Evolutionary conservation across 139 green algal species (phyloP).

Genomic region (Axilococcus clingmanii): DNA sequence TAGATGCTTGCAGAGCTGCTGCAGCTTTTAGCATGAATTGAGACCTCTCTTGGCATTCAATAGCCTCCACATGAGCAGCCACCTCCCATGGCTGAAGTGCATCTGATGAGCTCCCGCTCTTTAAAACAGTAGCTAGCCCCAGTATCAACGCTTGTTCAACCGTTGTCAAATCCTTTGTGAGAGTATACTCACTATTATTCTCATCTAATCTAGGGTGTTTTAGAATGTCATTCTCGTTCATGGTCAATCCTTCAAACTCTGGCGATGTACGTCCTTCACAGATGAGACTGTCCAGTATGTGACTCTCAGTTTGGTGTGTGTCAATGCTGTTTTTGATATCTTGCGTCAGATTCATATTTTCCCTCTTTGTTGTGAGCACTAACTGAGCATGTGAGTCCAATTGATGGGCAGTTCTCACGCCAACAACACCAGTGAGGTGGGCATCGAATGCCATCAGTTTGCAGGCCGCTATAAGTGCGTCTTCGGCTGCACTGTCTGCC

Average conservation of each 20-base stretch:
- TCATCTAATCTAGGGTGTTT: slow-evolving; percentile 32
- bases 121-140: slow-evolving; percentile 37
- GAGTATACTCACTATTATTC: slow-evolving; percentile 3
- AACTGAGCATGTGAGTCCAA: slow-evolving; percentile 74
- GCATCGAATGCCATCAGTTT: too few species aligned
- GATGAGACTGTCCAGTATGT: background rate
- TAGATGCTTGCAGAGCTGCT: slow-evolving; percentile 30
- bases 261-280: background rate
- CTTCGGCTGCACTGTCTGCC: too few species aligned
- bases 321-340: background rate
- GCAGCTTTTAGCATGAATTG: slow-evolving; percentile 23
- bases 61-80: slow-evolving; percentile 68
- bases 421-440: slow-evolving; percentile 59
- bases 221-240: slow-evolving; percentile 33
- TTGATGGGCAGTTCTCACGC: slow-evolving; percentile 77
- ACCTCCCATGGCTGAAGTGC: slow-evolving; percentile 54
- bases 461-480: too few species aligned
- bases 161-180: slow-evolving; percentile 14
- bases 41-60: slow-evolving; percentile 48
- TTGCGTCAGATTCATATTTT: background rate
- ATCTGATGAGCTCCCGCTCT: slow-evolving; percentile 45
- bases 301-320: too few species aligned
- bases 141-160: slow-evolving; percentile 72
- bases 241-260: background rate
- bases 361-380: slow-evolving; percentile 23